Conservation (phyloP, 345 rosid species). For the Orychophragmus violaceus region DNA sequence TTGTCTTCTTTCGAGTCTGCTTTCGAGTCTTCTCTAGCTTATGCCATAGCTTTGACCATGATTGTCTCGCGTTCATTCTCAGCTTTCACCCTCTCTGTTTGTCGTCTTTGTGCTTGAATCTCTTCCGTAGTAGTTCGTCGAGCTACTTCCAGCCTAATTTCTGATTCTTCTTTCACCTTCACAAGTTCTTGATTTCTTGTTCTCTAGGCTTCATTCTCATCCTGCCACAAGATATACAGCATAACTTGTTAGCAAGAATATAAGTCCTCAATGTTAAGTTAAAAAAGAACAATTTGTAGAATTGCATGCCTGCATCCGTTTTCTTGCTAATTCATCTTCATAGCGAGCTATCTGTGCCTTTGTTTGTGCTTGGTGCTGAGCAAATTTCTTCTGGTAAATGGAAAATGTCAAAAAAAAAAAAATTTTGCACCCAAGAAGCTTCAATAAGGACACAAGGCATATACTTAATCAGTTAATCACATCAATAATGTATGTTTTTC, state of each 20-base stretch:
- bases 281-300: slow-evolving; percentile 21
- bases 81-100: slow-evolving; percentile 92
- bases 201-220: too few species aligned
- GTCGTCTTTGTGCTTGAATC: slow-evolving; percentile 83
- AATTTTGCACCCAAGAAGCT: background rate
- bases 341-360: slow-evolving; percentile 93
- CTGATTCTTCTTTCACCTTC: slow-evolving; percentile 80
- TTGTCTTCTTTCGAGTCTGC: too few species aligned
- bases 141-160: slow-evolving; percentile 79
- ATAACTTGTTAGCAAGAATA: background rate
- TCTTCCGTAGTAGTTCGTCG: slow-evolving; percentile 92
- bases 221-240: slow-evolving; percentile 38
- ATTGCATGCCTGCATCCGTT: too few species aligned
- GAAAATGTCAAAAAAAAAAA: slow-evolving; percentile 5
- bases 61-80: slow-evolving; percentile 94
- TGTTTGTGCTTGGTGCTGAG: slow-evolving; percentile 80
- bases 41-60: slow-evolving; percentile 86
- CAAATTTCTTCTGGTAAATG: slow-evolving; percentile 66
- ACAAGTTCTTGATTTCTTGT: slow-evolving; percentile 92
- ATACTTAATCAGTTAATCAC: too few species aligned
- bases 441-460: too few species aligned
- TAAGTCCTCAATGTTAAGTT: background rate
- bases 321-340: slow-evolving; percentile 81
- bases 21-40: too few species aligned
- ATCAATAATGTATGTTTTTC: too few species aligned